Conservation (phyloP, 495 filamentous ascomycete species). For the Podospora appendiculata region DNA sequence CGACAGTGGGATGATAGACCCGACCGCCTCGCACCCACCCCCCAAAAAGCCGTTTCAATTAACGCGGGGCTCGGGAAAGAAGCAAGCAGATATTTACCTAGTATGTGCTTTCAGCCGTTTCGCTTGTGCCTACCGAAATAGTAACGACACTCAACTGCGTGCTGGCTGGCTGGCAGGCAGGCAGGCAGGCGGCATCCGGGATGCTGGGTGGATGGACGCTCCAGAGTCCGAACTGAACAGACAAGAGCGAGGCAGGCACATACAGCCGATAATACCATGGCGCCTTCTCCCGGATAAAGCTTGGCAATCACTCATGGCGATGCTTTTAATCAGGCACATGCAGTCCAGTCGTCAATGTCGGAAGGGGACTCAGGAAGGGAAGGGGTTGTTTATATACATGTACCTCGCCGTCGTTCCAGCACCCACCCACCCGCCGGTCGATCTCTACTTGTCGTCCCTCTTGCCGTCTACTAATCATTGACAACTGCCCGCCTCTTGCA, state of each 20-base stretch:
- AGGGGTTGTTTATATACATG: background rate
- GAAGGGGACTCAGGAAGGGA: background rate
- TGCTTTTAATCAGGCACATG: too few relatives aligned
- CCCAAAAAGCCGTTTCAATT: background rate
- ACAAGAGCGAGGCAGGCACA: background rate
- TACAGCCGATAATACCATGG: conserved; percentile 3
- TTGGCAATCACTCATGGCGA: background rate
- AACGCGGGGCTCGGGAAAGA: background rate
- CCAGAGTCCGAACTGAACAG: background rate
- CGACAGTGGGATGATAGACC: background rate
- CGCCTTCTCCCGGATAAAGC: conserved; percentile 3
- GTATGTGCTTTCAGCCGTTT: conserved; percentile 9
- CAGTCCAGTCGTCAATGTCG: background rate
- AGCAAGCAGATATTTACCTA: background rate
- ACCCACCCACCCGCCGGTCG: too few relatives aligned
- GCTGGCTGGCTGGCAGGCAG: too few relatives aligned
- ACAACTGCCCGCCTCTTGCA: too few relatives aligned
- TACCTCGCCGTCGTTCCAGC: background rate
- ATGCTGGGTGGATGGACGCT: too few relatives aligned
- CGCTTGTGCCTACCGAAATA: conserved; percentile 8
- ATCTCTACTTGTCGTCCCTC: too few relatives aligned
- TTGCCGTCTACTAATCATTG: too few relatives aligned
- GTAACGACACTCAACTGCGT: background rate
- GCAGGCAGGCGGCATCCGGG: too few relatives aligned
- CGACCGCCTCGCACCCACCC: background rate